phyloP scores from a whole-genome alignment of 2,329 filamentous ascomycete species.

The Diaporthe eres region DNA sequence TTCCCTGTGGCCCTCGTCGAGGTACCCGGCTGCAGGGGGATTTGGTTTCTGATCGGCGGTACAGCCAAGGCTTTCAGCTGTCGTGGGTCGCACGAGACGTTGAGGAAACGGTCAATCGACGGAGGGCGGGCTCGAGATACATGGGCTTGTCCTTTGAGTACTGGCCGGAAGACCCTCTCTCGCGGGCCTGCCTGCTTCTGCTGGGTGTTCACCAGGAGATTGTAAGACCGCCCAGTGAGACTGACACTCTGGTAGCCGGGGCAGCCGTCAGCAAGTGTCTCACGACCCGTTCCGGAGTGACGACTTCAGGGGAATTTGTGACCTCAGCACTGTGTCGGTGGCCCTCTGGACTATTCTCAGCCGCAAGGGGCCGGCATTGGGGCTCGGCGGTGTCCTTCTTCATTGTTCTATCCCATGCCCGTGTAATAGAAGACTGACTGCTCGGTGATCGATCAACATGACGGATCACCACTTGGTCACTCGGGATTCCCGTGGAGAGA shows the following conservation, averaged over 20 bases:
- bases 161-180: neutral
- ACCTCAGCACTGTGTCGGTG: neutral
- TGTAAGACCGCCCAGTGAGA: slow-evolving; percentile 23
- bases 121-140: slow-evolving; percentile 5
- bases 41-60: slow-evolving; percentile 31
- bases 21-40: slow-evolving; percentile 26
- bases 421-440: neutral
- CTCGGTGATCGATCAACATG: slow-evolving; percentile 1
- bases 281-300: slow-evolving; percentile 24
- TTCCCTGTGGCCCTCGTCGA: neutral
- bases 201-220: slow-evolving; percentile 16
- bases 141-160: neutral
- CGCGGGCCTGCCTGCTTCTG: neutral
- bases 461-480: neutral
- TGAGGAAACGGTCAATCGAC: slow-evolving; percentile 20
- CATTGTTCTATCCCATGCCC: neutral
- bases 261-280: slow-evolving; percentile 20
- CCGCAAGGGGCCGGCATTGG: neutral
- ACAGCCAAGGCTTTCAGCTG: slow-evolving; percentile 32
- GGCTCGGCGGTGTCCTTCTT: neutral
- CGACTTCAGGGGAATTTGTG: neutral
- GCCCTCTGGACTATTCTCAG: neutral
- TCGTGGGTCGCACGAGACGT: slow-evolving; percentile 27
- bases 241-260: slow-evolving; percentile 18
- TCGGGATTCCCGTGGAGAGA: neutral